phyloP scores from a whole-genome alignment of 2,329 filamentous ascomycete species.

The Fusarium illudens region DNA sequence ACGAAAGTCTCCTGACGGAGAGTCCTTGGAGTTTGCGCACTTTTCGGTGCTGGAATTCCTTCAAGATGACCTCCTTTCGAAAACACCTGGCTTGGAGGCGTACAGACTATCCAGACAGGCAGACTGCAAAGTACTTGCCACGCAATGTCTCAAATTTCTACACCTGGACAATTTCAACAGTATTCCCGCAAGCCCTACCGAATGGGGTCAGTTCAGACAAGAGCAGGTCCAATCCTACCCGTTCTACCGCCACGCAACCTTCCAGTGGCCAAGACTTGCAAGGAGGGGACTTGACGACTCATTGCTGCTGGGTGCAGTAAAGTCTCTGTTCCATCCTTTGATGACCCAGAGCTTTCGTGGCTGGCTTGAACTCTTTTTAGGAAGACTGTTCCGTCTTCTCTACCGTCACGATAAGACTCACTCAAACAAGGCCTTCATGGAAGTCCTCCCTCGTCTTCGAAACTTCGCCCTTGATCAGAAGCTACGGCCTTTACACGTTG shows the following conservation, averaged over 20 bases:
- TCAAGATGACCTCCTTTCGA: not conserved
- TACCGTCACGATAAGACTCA: no score
- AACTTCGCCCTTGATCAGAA: not conserved
- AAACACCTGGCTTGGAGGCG: not conserved
- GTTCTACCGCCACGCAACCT: slow-evolving; percentile 6
- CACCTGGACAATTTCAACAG: slow-evolving; percentile 11
- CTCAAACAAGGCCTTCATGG: no score
- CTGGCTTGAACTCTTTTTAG: not conserved
- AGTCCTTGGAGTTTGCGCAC: slow-evolving; percentile 21
- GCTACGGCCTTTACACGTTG: slow-evolving; percentile 10
- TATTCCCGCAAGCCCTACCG: not conserved
- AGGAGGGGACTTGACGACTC: not conserved
- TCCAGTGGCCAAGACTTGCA: not conserved
- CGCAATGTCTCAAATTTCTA: slow-evolving; percentile 12
- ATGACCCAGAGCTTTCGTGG: not conserved
- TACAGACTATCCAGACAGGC: not conserved
- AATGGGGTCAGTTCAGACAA: not conserved
- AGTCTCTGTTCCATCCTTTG: not conserved
- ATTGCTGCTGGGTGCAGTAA: fast-evolving
- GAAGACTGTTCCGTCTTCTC: not conserved
- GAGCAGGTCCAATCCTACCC: not conserved
- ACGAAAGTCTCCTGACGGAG: not conserved
- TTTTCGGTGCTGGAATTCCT: slow-evolving; percentile 32
- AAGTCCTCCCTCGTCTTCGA: not conserved
- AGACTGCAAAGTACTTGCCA: not conserved